Conservation (phyloP, 2,329 filamentous ascomycete species). For the Penicillium oxalicum region DNA sequence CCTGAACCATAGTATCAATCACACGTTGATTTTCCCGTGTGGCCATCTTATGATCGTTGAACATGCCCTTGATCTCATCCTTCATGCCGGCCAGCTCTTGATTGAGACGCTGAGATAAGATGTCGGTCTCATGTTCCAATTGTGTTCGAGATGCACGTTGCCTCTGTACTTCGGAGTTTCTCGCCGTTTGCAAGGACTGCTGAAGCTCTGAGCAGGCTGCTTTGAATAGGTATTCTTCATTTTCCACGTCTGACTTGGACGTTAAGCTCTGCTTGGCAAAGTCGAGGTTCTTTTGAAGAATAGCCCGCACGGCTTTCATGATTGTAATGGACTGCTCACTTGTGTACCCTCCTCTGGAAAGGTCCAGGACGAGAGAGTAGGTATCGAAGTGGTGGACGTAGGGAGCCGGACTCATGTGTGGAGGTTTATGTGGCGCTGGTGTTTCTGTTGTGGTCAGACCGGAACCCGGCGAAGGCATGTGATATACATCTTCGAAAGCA, state of each 20-base stretch:
- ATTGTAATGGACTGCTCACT: slow-evolving; percentile 69
- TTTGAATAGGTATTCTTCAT: slow-evolving; percentile 88
- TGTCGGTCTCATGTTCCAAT: slow-evolving; percentile 92
- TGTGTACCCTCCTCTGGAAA: slow-evolving; percentile 66
- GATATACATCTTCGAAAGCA: slow-evolving; percentile 37
- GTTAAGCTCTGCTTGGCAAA: slow-evolving; percentile 74
- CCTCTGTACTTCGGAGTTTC: slow-evolving; percentile 70
- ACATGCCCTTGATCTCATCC: slow-evolving; percentile 90
- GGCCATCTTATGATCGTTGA: slow-evolving; percentile 91
- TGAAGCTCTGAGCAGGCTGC: slow-evolving; percentile 88
- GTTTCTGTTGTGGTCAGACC: slow-evolving; percentile 26
- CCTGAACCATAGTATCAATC: slow-evolving; percentile 83
- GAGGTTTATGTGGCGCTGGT: slow-evolving; percentile 44
- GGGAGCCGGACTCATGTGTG: slow-evolving; percentile 62
- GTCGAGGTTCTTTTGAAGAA: slow-evolving; percentile 73
- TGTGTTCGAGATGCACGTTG: slow-evolving; percentile 77
- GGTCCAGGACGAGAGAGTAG: slow-evolving; percentile 77
- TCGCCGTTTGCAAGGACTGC: slow-evolving; percentile 75
- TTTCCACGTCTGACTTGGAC: slow-evolving; percentile 88
- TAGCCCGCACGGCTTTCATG: slow-evolving; percentile 84
- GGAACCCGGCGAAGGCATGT: slow-evolving; percentile 37
- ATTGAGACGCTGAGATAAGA: slow-evolving; percentile 73
- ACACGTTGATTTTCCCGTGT: slow-evolving; percentile 81
- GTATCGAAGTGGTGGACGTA: slow-evolving; percentile 97
- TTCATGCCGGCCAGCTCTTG: slow-evolving; percentile 78